Evolutionary conservation across 768 basidiomycete species (phyloP).

Genomic region (Podaxis carcinomalis): DNA sequence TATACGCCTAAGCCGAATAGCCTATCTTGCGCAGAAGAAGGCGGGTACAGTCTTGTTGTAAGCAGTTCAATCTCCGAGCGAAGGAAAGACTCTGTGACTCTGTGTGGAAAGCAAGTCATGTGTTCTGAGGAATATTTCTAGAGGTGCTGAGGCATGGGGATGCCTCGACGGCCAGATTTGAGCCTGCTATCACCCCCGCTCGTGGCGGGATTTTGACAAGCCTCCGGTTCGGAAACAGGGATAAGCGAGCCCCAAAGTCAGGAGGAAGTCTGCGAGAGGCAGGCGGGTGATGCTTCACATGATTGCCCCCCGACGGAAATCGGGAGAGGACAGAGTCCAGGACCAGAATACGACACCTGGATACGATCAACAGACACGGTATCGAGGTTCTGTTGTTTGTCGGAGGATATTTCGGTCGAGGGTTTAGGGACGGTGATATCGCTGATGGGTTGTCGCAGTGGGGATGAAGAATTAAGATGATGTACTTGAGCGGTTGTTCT

Average conservation of each 20-base stretch:
- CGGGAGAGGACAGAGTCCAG: background rate
- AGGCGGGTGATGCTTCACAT: background rate
- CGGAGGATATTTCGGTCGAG: conserved; percentile 2
- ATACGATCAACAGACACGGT: conserved; percentile 5
- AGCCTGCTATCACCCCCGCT: background rate
- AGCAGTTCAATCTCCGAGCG: background rate
- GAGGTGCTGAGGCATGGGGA: background rate
- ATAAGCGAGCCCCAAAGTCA: background rate
- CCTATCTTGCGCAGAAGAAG: background rate
- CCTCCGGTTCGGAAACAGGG: background rate
- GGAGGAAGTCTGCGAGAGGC: background rate
- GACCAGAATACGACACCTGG: background rate
- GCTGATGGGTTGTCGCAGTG: background rate
- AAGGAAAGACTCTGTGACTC: background rate
- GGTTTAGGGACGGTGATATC: conserved; percentile 5
- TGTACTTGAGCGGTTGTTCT: background rate
- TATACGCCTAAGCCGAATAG: conserved; percentile 1
- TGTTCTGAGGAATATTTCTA: background rate
- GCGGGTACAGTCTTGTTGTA: background rate
- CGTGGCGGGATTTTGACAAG: background rate
- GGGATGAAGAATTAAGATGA: background rate
- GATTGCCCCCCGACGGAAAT: too few relatives aligned
- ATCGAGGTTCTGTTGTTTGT: background rate
- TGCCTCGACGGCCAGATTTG: background rate
- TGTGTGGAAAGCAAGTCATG: background rate